Evolutionary conservation across 2,329 filamentous ascomycete species (phyloP), one percentile per base, ranked within the genome.

Genomic region (Colletotrichum shisoi): DNA sequence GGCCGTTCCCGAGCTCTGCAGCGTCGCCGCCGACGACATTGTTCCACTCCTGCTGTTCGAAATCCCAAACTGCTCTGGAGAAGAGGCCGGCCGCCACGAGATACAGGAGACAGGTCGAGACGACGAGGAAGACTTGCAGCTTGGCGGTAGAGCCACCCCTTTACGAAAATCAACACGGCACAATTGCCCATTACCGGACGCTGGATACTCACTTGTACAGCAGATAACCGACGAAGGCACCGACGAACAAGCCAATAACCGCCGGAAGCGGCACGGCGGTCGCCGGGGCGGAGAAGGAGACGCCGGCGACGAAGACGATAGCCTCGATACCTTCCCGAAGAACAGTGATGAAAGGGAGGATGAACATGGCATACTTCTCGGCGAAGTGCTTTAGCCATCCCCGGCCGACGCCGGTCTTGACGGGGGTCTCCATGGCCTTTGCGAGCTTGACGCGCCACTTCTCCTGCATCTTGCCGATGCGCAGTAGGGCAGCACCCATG

Each of bases 381-480:
- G 83, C 78, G 79, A 86, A 91, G 62, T 81, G 79, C 78, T 90
- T 90, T 69, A 93, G 57, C 73, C 81, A 80, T 27, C 74, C 74
- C 3, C 74, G 75, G 17, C 77, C 74, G 37, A 79, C 79, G 15
- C 85, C 81, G 17, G 84, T 81, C 46, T 76, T 76, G 66, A 82
- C 70, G 12, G 83, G 80, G 1, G 74, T 75, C 71, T 91, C 87
- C 37, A 95, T 79, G 2, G 91, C 87, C 72, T 86, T 86, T 19
- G 89, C 86, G 27, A 96, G 86, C 85, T 95, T 95, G 72, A 90
- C 81, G n/a, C 88, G 86, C 93, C 93, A 96, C 79, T 95, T 95
- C 69, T 91, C 89, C 76, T 93, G 91, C 77, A 95, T 85, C 78
- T 94, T 95, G 69, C 88, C 90, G 62, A 96, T 85, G 31, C 93